A percentile compares a stretch with the other conserved stretches of the same genome.
Evolutionary conservation across 805 yeast genomes (phyloP).

Genomic region (Metschnikowia reukaufii): DNA sequence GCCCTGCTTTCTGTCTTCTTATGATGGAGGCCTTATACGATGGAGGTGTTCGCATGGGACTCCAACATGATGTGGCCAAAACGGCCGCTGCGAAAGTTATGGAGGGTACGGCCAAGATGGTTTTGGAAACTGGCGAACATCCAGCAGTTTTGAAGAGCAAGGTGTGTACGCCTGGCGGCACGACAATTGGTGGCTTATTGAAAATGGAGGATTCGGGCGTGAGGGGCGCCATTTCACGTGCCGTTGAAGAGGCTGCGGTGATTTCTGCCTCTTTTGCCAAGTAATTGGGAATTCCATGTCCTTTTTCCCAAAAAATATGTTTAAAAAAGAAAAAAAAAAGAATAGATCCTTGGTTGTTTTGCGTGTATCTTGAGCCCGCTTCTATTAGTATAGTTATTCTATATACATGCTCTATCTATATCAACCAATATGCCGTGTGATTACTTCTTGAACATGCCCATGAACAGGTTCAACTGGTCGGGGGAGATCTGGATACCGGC

Average conservation of each 20-base stretch:
- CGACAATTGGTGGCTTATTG: slow-evolving; percentile 92
- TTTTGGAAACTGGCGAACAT: slow-evolving; percentile 73
- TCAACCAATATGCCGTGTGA: background rate
- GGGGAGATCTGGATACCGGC: slow-evolving; percentile 33
- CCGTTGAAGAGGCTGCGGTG: slow-evolving; percentile 88
- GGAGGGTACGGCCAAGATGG: slow-evolving; percentile 94
- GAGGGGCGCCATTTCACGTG: slow-evolving; percentile 82
- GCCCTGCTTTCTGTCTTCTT: slow-evolving; percentile 89
- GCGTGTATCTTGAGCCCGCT: background rate
- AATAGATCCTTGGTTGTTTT: background rate
- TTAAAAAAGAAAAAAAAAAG: no score
- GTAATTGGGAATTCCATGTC: no score
- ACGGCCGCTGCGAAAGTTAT: slow-evolving; percentile 90
- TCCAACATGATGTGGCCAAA: slow-evolving; percentile 79
- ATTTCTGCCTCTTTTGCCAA: slow-evolving; percentile 59
- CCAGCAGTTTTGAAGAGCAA: slow-evolving; percentile 86
- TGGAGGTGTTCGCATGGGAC: slow-evolving; percentile 93
- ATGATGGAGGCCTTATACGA: slow-evolving; percentile 91
- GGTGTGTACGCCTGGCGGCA: slow-evolving; percentile 97
- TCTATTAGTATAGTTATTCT: background rate
- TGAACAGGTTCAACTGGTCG: slow-evolving; percentile 33
- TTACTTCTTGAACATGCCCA: slow-evolving; percentile 23
- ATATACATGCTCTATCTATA: background rate
- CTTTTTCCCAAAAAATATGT: no score
- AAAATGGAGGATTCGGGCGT: slow-evolving; percentile 91